These are phyloP conservation scores for Zymoseptoria brevis DNA, from an alignment of 2,329 filamentous ascomycete species.

Conservation along the genomic window DNA sequence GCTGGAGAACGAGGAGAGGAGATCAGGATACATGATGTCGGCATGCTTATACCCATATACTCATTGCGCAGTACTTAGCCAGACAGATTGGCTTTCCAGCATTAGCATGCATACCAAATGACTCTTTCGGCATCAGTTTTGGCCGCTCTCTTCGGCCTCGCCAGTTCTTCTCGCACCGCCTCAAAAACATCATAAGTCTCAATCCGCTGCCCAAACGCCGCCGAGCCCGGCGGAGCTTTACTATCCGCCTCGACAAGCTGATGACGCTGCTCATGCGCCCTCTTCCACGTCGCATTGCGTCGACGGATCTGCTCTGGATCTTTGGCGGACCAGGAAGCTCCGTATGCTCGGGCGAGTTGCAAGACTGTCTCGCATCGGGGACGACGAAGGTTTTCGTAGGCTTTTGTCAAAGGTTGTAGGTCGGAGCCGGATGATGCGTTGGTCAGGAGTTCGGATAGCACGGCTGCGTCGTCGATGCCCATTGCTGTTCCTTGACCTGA, in stretches of 20 bases:
- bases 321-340: constrained; percentile 1
- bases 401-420: neutral
- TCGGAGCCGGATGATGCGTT: neutral
- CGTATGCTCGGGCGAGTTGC: constrained; percentile 1
- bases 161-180: neutral
- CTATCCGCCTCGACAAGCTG: neutral
- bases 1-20: neutral
- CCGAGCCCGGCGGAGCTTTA: neutral
- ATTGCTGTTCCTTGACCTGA: constrained; percentile 9
- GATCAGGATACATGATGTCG: neutral
- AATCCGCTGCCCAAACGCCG: constrained; percentile 4
- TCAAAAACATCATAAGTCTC: constrained; percentile 8
- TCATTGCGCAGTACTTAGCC: neutral
- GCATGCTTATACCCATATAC: neutral
- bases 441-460: neutral
- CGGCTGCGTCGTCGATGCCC: constrained; percentile 8
- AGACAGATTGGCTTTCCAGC: neutral
- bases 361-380: constrained; percentile 4
- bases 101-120: neutral
- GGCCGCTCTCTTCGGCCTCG: neutral
- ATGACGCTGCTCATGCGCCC: constrained; percentile 1
- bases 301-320: neutral
- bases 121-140: neutral
- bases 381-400: constrained; percentile 5
- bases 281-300: constrained; percentile 4